Evolutionary conservation across 768 basidiomycete genomes (phyloP), one percentile per base, ranked within the genome.

Genomic region (Cystoderma amianthinum): DNA sequence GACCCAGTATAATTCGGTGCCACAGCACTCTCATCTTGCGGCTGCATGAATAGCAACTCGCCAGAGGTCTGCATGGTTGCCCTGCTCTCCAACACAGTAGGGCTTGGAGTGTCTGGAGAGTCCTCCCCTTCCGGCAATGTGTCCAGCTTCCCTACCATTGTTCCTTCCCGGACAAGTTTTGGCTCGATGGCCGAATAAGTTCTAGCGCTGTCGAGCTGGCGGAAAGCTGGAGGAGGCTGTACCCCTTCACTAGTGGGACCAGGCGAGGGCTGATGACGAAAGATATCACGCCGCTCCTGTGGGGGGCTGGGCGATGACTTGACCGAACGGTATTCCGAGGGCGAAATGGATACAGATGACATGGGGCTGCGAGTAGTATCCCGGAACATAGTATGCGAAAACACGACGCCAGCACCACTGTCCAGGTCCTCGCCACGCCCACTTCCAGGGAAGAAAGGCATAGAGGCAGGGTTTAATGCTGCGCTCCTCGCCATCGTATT

Each of bases 401-500:
- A 73, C 41, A 63, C 62, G 33, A 74, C 58, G 44, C 63, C 64
- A 52, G 57, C 61, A 37, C 59, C 55, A 36, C 62, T 65, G 41
- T 81, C 80, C 44, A 82, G 78, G 43, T 80, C 80, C 52, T 56
- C 65, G 49, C 68, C 55, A 48, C 79, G 78, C 50, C 76, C 56
- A 53, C 68, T 73, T 41, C 82, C 83, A 46, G 87, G 87, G 59
- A 87, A 87, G 74, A 90, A 90, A 38, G 87, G 87, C 58, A 80
- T 80, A 44, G 86, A 90, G 47, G 85, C 72, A 48, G 87, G 85
- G 62, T 89, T 88, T 52, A 89, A 67, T 45, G 83, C 72, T 54
- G 76, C 81, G 53, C 79, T 85, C 72, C 78, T 80, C 47, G 83
- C 80, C 81, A 87, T 85, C 57, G 62, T 65, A 56, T 49, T 48